Evolutionary conservation across 768 basidiomycete genomes (phyloP).

Genomic region (Suillus brevipes): DNA sequence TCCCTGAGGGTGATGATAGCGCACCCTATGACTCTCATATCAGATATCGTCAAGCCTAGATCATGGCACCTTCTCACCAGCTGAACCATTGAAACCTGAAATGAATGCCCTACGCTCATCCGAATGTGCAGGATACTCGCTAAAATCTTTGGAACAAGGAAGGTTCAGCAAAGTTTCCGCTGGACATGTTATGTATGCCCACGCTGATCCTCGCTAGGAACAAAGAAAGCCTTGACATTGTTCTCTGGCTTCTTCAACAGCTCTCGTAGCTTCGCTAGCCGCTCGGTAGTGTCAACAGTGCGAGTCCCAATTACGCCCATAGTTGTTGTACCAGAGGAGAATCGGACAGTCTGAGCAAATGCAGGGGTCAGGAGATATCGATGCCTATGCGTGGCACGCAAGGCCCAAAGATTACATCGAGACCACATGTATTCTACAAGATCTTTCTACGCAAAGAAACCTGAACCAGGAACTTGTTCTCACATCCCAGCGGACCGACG

Average conservation of each 20-base stretch:
- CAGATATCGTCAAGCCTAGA: not conserved
- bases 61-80: slow-evolving; percentile 51
- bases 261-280: slow-evolving; percentile 63
- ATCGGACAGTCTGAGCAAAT: slow-evolving; percentile 8
- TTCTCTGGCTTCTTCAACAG: slow-evolving; percentile 61
- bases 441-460: not conserved
- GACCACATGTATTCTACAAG: slow-evolving; percentile 27
- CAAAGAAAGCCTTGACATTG: slow-evolving; percentile 70
- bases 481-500: slow-evolving; percentile 14
- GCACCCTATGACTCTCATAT: slow-evolving; percentile 51
- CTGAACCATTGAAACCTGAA: slow-evolving; percentile 92
- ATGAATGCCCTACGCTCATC: slow-evolving; percentile 87
- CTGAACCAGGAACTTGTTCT: slow-evolving; percentile 7
- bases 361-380: slow-evolving; percentile 24
- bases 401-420: slow-evolving; percentile 2
- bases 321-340: slow-evolving; percentile 15
- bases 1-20: slow-evolving; percentile 71
- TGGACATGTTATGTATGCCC: slow-evolving; percentile 29
- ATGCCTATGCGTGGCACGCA: slow-evolving; percentile 18
- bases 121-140: slow-evolving; percentile 85
- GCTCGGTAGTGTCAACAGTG: slow-evolving; percentile 61
- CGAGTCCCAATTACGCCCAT: slow-evolving; percentile 41
- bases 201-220: slow-evolving; percentile 95
- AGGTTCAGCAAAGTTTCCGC: slow-evolving; percentile 2
- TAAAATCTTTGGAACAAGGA: slow-evolving; percentile 58